A percentile compares a stretch with the other conserved stretches of the same genome.
These are phyloP conservation scores for Cladorrhinum sp. DNA, from an alignment of 2,329 filamentous ascomycete genomes.

Conservation along the genomic window DNA sequence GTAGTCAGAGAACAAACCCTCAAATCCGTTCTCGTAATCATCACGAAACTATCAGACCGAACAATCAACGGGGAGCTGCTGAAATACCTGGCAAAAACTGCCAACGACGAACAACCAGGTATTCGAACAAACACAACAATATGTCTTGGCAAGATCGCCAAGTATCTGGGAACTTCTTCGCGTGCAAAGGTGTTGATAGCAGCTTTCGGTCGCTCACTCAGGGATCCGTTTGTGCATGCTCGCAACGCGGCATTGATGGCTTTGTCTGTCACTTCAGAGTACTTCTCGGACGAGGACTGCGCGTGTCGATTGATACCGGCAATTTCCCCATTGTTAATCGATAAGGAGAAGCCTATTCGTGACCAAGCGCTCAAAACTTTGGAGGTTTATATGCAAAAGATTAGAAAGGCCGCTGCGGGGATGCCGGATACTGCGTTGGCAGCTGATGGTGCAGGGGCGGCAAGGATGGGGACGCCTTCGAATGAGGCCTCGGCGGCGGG, in stretches of 20 bases:
- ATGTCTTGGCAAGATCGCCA: constrained; percentile 92
- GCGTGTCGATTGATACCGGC: constrained; percentile 78
- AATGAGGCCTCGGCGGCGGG: constrained; percentile 43
- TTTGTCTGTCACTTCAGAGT: constrained; percentile 77
- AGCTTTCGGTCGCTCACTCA: constrained; percentile 82
- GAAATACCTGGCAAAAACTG: constrained; percentile 87
- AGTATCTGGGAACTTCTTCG: constrained; percentile 74
- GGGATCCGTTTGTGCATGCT: constrained; percentile 93
- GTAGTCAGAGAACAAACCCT: constrained; percentile 93
- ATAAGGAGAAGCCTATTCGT: constrained; percentile 92
- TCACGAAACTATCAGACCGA: constrained; percentile 86
- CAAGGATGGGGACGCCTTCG: constrained; percentile 78
- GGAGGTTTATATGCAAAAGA: constrained; percentile 77
- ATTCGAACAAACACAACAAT: constrained; percentile 98
- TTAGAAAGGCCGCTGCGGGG: constrained; percentile 71
- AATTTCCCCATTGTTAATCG: constrained; percentile 79
- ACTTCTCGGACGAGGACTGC: constrained; percentile 87
- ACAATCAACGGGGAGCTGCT: constrained; percentile 91
- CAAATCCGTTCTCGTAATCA: constrained; percentile 84
- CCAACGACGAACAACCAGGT: constrained; percentile 95
- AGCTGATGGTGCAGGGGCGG: constrained; percentile 55
- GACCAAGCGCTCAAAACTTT: constrained; percentile 89
- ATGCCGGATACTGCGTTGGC: constrained; percentile 81
- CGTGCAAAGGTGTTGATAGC: constrained; percentile 88
- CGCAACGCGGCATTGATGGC: constrained; percentile 86